Evolutionary conservation across 2,329 filamentous ascomycete species (phyloP), one percentile per base, ranked within the genome.

Genomic region (Leptographium lundbergii): DNA sequence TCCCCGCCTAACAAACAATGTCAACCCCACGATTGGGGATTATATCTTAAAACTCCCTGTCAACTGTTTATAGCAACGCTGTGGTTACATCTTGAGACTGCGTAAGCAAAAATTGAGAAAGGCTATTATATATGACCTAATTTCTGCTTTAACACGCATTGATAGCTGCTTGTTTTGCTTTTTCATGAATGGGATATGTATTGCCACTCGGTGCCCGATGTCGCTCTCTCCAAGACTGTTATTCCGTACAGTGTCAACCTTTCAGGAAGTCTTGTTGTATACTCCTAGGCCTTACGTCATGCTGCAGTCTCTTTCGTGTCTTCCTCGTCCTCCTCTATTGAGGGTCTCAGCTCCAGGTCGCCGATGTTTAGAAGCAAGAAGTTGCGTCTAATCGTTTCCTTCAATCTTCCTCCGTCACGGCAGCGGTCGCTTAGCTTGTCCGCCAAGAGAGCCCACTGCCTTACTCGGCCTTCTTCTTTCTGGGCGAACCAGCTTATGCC

Each of bases 401-500:
- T 73, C 61, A 84, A 65, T 5, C 69, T 66, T 1, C 77, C 79
- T 0, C 69, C 76, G 62, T 88, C 86, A 4, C 75, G 72, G 51
- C 80, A 74, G 64, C 79, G 79, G 54, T 79, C 77, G 1, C 86
- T 84, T 56, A 90, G 66, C 14, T 76, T 77, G 57, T 89, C 74
- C 5, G 86, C 83, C 65, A 80, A 79, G 7, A 79, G 74, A 1
- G 81, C 81, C 87, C 87, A 91, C 42, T 70, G 68, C 62, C 75
- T 79, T 54, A 82, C 84, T 1, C 72, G 69, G 5, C 74, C 74
- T 59, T 82, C 77, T 27, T 86, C 76, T 1, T 77, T 75, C 1
- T 72, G 73, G 14, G 78, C 75, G 65, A 82, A 84, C n/a, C 81
- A 75, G 65, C 91, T 87, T 6, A 90, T 74, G 0, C 81, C 84